Conservation (phyloP, 805 yeast species). For the Nakazawaea ambrosiae region DNA sequence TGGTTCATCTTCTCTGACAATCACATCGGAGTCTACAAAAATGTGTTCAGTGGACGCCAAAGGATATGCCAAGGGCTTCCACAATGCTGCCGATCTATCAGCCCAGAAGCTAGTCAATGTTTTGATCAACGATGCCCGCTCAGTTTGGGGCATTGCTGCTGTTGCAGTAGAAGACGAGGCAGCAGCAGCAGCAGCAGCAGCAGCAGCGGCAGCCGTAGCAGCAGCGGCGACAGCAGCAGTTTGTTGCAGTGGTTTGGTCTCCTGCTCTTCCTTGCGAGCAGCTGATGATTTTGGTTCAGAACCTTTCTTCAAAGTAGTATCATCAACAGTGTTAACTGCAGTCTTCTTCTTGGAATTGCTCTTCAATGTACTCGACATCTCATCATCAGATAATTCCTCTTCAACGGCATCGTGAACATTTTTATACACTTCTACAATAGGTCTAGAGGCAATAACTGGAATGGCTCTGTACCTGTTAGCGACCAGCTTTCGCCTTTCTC, state of each 20-base stretch:
- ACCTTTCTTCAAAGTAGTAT: not conserved
- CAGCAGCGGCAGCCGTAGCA: conserved; percentile 18
- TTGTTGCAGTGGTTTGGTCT: conserved; percentile 8
- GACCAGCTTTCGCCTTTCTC: conserved; percentile 59
- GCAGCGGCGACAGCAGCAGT: not conserved
- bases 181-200: conserved; percentile 11
- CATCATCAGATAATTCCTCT: conserved; percentile 35
- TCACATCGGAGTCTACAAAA: conserved; percentile 88
- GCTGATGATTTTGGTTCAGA: not conserved
- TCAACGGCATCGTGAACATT: conserved; percentile 85
- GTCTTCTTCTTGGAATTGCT: not conserved
- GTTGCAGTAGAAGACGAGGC: too few species aligned
- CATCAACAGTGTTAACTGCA: not conserved
- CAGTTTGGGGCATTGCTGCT: conserved; percentile 41
- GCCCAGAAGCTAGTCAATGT: conserved; percentile 94
- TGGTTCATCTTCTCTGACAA: conserved; percentile 95
- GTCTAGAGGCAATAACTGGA: conserved; percentile 69
- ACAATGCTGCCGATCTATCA: conserved; percentile 87
- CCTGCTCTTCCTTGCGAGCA: conserved; percentile 9
- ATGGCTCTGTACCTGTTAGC: conserved; percentile 54
- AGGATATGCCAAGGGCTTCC: conserved; percentile 91
- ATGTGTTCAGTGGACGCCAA: conserved; percentile 76
- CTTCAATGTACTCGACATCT: conserved; percentile 3
- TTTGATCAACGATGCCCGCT: conserved; percentile 71
- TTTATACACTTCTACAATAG: conserved; percentile 86